These are phyloP conservation scores for Leccinellum rugosiceps DNA, from an alignment of 768 basidiomycete species.

Conservation along the genomic window DNA sequence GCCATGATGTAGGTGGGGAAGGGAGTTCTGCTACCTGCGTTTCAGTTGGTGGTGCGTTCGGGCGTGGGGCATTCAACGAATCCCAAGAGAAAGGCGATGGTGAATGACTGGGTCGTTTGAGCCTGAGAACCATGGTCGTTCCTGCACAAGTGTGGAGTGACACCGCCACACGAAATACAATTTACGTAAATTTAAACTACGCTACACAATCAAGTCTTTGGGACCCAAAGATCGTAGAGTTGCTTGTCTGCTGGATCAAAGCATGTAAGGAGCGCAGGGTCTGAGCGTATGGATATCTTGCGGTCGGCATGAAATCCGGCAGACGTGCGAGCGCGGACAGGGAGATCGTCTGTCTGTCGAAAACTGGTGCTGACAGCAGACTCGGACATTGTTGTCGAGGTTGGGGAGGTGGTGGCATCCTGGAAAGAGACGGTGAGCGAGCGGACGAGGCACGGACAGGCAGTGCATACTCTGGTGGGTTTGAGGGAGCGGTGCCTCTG, in stretches of 20 bases:
- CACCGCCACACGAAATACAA: neutral
- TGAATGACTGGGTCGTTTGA: conserved; percentile 41
- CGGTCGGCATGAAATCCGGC: conserved; percentile 28
- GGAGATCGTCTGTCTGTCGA: conserved; percentile 16
- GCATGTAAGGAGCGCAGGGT: conserved; percentile 64
- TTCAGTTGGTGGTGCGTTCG: conserved; percentile 31
- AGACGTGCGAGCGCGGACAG: conserved; percentile 17
- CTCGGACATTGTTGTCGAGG: conserved; percentile 34
- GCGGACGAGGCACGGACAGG: neutral
- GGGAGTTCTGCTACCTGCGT: conserved; percentile 44
- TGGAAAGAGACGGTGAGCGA: neutral
- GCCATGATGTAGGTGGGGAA: conserved; percentile 81
- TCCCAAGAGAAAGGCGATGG: conserved; percentile 68
- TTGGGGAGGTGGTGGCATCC: conserved; percentile 20
- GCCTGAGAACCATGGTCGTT: conserved; percentile 40
- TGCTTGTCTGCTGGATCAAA: conserved; percentile 77
- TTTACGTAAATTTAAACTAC: conserved; percentile 20
- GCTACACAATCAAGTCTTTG: conserved; percentile 25
- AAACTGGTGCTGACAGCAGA: conserved; percentile 22
- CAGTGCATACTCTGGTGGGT: conserved; percentile 13
- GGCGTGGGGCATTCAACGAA: conserved; percentile 32
- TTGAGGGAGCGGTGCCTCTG: conserved; percentile 12
- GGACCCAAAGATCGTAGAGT: conserved; percentile 76
- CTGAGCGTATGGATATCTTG: conserved; percentile 53
- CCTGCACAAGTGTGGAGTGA: neutral